Evolutionary conservation across 352 stramenopile species (phyloP).

Genomic region (Phytophthora constricta): DNA sequence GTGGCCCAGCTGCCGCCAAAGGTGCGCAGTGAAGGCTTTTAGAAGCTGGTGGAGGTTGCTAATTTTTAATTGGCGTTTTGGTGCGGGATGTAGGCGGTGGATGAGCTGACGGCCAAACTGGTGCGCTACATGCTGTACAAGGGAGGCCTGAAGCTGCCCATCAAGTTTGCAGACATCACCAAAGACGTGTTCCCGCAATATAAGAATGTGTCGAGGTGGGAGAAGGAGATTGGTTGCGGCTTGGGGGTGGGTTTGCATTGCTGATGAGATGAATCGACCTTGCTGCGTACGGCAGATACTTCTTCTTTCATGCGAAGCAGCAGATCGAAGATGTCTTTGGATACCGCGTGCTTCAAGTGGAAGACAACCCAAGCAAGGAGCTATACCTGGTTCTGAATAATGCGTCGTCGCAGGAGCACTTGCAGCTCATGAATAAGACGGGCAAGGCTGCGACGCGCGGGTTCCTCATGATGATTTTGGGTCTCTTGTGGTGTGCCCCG

Average conservation of each 20-base stretch:
- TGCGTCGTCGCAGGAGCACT: conserved; percentile 71
- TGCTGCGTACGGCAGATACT: conserved; percentile 54
- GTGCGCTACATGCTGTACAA: conserved; percentile 91
- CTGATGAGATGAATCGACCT: not conserved
- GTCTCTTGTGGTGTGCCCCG: conserved; percentile 82
- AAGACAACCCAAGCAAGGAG: conserved; percentile 71
- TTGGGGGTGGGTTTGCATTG: not conserved
- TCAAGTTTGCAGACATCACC: conserved; percentile 84
- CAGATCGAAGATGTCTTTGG: conserved; percentile 81
- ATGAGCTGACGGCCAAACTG: conserved; percentile 76
- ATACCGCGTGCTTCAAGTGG: conserved; percentile 75
- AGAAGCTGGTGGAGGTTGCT: no score
- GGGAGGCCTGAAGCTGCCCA: conserved; percentile 72
- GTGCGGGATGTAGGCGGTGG: conserved; percentile 47
- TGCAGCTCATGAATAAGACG: conserved; percentile 80
- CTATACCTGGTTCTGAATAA: conserved; percentile 85
- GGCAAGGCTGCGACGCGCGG: conserved; percentile 62
- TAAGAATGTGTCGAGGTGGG: conserved; percentile 75
- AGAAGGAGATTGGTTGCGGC: not conserved
- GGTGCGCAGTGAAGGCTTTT: conserved; percentile 21
- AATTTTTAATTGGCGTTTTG: conserved; percentile 8
- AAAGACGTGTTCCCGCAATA: conserved; percentile 85
- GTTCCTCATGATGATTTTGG: conserved; percentile 84
- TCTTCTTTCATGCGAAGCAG: conserved; percentile 80
- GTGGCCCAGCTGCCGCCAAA: conserved; percentile 64